Base-by-base conservation (phyloP, 1,284 basidiomycete genomes). In the Cryptococcus deneoformans region DNA sequence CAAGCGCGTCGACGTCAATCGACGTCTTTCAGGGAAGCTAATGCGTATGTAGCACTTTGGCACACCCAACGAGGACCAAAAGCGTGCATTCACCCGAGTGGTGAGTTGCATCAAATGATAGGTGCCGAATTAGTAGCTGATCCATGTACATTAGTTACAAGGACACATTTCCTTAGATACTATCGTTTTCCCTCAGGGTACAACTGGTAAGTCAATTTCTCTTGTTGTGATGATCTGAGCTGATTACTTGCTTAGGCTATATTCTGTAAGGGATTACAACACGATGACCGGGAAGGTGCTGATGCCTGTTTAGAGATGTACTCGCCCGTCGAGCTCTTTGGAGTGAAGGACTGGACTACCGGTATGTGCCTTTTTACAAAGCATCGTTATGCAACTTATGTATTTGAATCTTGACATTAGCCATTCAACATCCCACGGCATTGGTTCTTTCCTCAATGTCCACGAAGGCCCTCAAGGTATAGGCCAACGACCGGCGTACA, bases 401-500 rank as follows among this genome's bases (percentile, higher is more conserved):
- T 20, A 20, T 20, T 20, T 20, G 20, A 20, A 20, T 20, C 20
- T 20, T 20, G 81, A 83, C 66, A 83, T 82, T 71, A 70, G 89
- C 54, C 91, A 94, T 63, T 89, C 90, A 6, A 95, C 92, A n/a
- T 91, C 91, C 0, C 93, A 97, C 68, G 93, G 93, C 39, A 88
- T 97, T 24, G 93, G 92, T 0, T 88, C 90, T 64, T 96, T 88
- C 79, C 78, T 97, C 51, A 94, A 94, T 66, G 92, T 97, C 0
- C 93, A 97, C 70, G 92, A 95, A 82, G 91, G 91, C 3, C 92
- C 92, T 0, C 90, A 92, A 43, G 90, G 90, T 1, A 88, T 97
- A 56, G 91, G 92, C 24, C 84, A 85, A 47, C 84, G 90, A 46
- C 87, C 90, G 40, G 79, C 73, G 11, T 81, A 78, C 64, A 79